phyloP scores from a whole-genome alignment of 306 rosid genomes.

The Cucurbita maxima region DNA sequence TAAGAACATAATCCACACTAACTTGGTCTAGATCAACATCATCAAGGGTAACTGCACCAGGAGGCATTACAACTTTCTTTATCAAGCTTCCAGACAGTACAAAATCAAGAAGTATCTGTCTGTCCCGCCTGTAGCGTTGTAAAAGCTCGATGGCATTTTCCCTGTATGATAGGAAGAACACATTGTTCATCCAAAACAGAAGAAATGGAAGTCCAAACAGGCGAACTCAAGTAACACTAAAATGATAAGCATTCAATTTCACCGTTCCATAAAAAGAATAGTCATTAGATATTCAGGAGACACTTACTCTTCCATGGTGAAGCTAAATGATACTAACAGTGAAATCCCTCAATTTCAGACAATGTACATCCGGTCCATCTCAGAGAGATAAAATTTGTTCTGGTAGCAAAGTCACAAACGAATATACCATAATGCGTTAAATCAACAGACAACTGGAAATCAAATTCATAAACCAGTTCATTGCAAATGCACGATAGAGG shows the following conservation, averaged over 20 bases:
- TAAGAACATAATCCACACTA: slow-evolving; percentile 83
- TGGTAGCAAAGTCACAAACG: not conserved
- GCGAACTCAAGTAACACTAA: not conserved
- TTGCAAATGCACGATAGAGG: not conserved
- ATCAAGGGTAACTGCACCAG: slow-evolving; percentile 89
- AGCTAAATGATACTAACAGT: not conserved
- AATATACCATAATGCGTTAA: not conserved
- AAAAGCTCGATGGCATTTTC: slow-evolving; percentile 65
- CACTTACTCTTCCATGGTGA: slow-evolving; percentile 81
- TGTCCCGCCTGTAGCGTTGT: slow-evolving; percentile 77
- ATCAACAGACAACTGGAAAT: not conserved
- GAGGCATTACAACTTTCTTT: slow-evolving; percentile 96
- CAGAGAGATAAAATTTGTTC: not conserved
- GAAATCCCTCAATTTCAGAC: not conserved
- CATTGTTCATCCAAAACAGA: slow-evolving; percentile 6
- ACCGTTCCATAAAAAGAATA: not conserved
- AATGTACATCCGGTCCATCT: not conserved
- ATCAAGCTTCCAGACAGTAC: slow-evolving; percentile 78
- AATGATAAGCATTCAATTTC: not conserved
- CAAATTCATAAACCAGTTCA: not conserved
- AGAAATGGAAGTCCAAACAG: not conserved
- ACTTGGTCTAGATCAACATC: slow-evolving; percentile 98
- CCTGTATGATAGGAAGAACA: slow-evolving; percentile 15
- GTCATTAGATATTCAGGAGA: slow-evolving; percentile 1
- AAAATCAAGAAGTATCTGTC: slow-evolving; percentile 80